Evolutionary conservation across 345 rosid species (phyloP), one percentile per base, ranked within the genome.

Genomic region (Populus alba): DNA sequence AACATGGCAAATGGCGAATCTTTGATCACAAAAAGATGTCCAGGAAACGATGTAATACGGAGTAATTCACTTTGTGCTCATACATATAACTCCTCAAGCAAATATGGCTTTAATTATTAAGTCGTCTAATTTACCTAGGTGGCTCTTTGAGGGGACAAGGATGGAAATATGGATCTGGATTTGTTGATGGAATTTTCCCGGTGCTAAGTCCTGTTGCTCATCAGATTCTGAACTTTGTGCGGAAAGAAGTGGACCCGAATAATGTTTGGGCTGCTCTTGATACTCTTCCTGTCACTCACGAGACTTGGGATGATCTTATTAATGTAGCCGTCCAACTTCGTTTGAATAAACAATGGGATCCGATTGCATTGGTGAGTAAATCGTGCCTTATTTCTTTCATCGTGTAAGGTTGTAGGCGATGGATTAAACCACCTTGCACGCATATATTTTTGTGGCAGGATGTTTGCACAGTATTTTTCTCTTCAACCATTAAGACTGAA

Each of bases 101-200:
- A 7, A 6, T 27, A 31, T 63, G 18, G 17, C 1, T 23, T 23
- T 13, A 13, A 49, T 31, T 27, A 45, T 31, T 35, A 20, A 23
- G 31, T 13, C 33, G 0, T 66, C 65, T 37, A 5, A 3, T 63
- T 29, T 71, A 15, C 23, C 76, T 80, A 95, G 98, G 95, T 83
- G 97, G 98, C 37, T 86, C 97, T 79, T 87, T 95, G 78, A 93
- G 92, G 38, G 97, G 98, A 33, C 75, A 86, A 82, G 98, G 98
- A 81, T 93, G 97, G 98, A 93, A 95, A 80, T 95, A 95, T 35
- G 97, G 97, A 35, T 95, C 98, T 12, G 97, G 97, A 5, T 95
- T 95, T 77, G 98, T 93, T 0, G 97, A 95, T 87, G 97, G 97
- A 63, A 87, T 95, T 23, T 95, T 95, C 85, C 97, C 97, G 4